Evolutionary conservation across 805 yeast genomes (phyloP).

Genomic region (Yarrowia sp.): DNA sequence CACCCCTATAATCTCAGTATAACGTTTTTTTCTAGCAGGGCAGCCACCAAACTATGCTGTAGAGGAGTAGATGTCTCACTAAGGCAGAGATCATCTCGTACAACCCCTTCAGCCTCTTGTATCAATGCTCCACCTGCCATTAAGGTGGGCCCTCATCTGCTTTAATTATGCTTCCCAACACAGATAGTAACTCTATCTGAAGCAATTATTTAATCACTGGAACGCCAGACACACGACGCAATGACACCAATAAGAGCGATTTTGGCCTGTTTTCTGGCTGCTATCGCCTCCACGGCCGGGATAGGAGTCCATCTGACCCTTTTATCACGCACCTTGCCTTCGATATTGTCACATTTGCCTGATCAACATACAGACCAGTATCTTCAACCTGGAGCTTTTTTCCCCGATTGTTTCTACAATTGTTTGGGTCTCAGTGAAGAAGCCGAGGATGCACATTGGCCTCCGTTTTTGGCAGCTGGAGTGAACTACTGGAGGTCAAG

Average conservation of each 20-base stretch:
- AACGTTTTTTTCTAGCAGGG: too few species aligned
- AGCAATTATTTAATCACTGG: neutral
- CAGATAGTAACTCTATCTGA: constrained; percentile 20
- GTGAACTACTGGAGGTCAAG: constrained; percentile 45
- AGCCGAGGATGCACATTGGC: constrained; percentile 71
- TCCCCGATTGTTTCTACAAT: constrained; percentile 66
- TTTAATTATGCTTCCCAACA: constrained; percentile 16
- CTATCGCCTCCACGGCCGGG: neutral
- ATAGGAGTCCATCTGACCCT: constrained; percentile 20
- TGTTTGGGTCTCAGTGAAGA: constrained; percentile 52
- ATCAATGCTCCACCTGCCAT: neutral
- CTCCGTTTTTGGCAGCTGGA: constrained; percentile 54
- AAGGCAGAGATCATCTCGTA: too few species aligned
- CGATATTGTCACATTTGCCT: constrained; percentile 4
- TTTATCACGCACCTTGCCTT: constrained; percentile 12
- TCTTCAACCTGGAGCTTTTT: constrained; percentile 60
- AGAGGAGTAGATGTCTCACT: too few species aligned
- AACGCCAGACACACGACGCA: neutral
- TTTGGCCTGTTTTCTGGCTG: neutral
- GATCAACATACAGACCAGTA: constrained; percentile 32
- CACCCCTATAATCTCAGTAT: too few species aligned
- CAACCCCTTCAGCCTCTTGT: too few species aligned
- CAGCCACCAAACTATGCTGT: too few species aligned
- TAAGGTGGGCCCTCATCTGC: neutral
- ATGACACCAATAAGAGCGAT: neutral